Conservation (phyloP, 331 rosid genomes). For the Ulmus americana region DNA sequence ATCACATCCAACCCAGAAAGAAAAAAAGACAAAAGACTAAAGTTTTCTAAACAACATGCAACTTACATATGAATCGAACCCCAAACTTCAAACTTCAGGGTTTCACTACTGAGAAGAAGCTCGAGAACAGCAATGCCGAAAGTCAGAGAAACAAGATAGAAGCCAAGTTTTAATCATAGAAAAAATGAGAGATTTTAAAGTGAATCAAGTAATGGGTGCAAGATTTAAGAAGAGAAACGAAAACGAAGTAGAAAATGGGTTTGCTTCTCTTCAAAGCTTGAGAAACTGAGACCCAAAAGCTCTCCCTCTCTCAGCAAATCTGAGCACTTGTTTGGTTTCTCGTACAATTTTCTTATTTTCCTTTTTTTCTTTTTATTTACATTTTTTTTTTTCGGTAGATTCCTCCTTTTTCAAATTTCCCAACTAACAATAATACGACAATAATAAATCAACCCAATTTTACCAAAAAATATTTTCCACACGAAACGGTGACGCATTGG, state of each 20-base stretch:
- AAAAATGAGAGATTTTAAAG: not conserved
- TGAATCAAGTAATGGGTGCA: constrained; percentile 7
- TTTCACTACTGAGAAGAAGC: constrained; percentile 14
- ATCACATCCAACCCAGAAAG: constrained; percentile 5
- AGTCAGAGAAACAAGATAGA: constrained; percentile 10
- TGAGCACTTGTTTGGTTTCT: not conserved
- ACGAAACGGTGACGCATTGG: constrained; percentile 17
- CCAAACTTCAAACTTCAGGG: constrained; percentile 10
- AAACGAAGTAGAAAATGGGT: constrained; percentile 1
- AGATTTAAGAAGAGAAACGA: not conserved
- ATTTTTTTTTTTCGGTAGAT: not conserved
- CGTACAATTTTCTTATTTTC: not conserved
- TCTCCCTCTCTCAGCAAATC: constrained; percentile 2
- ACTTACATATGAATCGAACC: constrained; percentile 29
- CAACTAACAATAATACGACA: not conserved
- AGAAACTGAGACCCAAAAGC: constrained; percentile 15
- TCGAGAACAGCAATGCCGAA: constrained; percentile 18
- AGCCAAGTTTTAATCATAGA: not conserved
- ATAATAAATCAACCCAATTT: not conserved
- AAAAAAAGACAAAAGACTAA: not conserved
- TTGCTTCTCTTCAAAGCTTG: constrained; percentile 44
- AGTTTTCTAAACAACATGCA: not conserved
- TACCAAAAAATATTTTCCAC: not conserved
- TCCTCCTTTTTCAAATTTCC: not conserved
- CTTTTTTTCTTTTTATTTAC: not conserved